Percentiles rank a stretch among this genome's conserved stretches.
Evolutionary conservation across 768 basidiomycete genomes (phyloP).

Genomic region (Cubamyces sp.): DNA sequence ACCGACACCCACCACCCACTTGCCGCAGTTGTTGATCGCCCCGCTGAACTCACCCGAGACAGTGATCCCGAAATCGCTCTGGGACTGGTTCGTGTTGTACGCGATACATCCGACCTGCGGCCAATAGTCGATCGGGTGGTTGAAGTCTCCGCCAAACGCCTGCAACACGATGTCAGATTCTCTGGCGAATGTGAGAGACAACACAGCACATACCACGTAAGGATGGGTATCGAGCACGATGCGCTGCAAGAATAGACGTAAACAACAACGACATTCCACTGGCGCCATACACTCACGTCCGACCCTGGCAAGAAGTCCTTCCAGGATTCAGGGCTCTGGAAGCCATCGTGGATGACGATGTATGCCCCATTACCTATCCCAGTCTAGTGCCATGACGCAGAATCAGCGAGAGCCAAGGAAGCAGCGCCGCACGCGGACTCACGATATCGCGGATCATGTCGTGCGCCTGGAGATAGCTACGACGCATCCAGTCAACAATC

Average conservation of each 20-base stretch:
- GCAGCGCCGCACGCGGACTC: conserved; percentile 41
- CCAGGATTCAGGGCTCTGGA: conserved; percentile 51
- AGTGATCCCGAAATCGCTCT: conserved; percentile 65
- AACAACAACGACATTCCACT: not conserved
- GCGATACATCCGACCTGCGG: conserved; percentile 31
- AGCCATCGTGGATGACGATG: conserved; percentile 59
- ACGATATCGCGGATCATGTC: conserved; percentile 76
- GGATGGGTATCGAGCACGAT: conserved; percentile 56
- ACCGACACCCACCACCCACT: conserved; percentile 45
- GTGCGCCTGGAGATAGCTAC: conserved; percentile 61
- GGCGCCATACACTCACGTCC: conserved; percentile 33
- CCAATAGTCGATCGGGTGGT: conserved; percentile 33
- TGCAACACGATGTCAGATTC: not conserved
- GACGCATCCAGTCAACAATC: conserved; percentile 29
- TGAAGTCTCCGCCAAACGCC: conserved; percentile 34
- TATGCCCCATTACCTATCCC: conserved; percentile 71
- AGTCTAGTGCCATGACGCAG: conserved; percentile 17
- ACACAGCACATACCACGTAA: conserved; percentile 41
- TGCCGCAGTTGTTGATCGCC: conserved; percentile 68
- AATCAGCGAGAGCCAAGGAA: not conserved
- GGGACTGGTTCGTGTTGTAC: conserved; percentile 37
- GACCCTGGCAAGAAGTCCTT: conserved; percentile 47
- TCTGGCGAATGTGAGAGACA: not conserved
- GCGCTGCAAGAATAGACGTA: conserved; percentile 30
- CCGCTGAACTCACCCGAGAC: conserved; percentile 78